These are phyloP conservation scores for Inonotus obliquus DNA, from an alignment of 1,284 basidiomycete genomes.

Conservation along the genomic window DNA sequence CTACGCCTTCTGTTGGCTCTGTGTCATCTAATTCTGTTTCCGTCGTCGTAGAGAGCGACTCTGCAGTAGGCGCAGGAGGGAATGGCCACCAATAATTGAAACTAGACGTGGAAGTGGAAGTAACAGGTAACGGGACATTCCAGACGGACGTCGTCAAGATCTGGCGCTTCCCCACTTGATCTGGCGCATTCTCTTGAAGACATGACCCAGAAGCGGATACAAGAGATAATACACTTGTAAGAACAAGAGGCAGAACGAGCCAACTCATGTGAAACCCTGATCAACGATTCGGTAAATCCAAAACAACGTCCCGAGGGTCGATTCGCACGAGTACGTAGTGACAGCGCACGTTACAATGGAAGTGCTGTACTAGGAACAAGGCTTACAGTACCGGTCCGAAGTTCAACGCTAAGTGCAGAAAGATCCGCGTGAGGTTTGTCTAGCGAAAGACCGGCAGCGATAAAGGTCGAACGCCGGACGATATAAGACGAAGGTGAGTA, in stretches of 20 bases:
- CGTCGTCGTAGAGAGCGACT: not conserved
- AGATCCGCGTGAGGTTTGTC: constrained; percentile 59
- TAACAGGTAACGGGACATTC: not conserved
- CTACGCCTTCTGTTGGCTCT: not conserved
- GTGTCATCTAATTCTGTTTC: not conserved
- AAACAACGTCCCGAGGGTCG: not conserved
- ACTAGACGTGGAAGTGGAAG: constrained; percentile 18
- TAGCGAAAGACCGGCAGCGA: constrained; percentile 62
- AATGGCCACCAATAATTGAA: constrained; percentile 31
- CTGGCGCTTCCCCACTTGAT: not conserved
- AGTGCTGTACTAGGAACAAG: constrained; percentile 35
- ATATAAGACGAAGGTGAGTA: constrained; percentile 67
- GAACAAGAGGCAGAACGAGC: not conserved
- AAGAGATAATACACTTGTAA: not conserved
- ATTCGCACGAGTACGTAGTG: not conserved
- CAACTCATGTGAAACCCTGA: not conserved
- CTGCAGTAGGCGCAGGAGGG: constrained; percentile 22
- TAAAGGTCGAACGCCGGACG: constrained; percentile 65
- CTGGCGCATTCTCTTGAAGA: not conserved
- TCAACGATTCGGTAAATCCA: not conserved
- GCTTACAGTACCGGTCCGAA: constrained; percentile 37
- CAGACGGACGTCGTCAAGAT: not conserved
- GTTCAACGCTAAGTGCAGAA: constrained; percentile 64
- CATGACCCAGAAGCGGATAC: not conserved
- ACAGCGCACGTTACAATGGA: not conserved